phyloP scores from a whole-genome alignment of 2,329 filamentous ascomycete genomes.

The Dactylellina haptotyla region DNA sequence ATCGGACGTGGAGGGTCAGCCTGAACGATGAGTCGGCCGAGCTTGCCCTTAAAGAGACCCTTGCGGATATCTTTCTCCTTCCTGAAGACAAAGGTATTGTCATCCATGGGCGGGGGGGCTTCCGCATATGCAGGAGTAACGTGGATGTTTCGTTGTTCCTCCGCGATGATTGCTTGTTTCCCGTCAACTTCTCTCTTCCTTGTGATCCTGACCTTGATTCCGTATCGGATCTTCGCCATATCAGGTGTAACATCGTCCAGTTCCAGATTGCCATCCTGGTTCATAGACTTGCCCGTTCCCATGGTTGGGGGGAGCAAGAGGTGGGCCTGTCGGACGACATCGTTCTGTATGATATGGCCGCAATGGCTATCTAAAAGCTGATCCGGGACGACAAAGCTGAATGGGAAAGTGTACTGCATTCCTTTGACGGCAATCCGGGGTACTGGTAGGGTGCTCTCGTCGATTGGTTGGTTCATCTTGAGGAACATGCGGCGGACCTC shows the following conservation, averaged over 20 bases:
- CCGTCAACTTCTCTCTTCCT: constrained; percentile 62
- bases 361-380: constrained; percentile 71
- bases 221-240: constrained; percentile 71
- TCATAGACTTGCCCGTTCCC: constrained; percentile 68
- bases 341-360: constrained; percentile 66
- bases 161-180: constrained; percentile 63
- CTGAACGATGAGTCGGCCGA: constrained; percentile 69
- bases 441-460: constrained; percentile 66
- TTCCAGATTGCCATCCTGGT: constrained; percentile 64
- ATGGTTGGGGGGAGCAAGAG: constrained; percentile 71
- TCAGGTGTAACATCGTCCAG: constrained; percentile 72
- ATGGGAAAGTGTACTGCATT: constrained; percentile 69
- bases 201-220: constrained; percentile 65
- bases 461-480: constrained; percentile 70
- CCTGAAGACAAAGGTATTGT: constrained; percentile 66
- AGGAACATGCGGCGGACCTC: constrained; percentile 64
- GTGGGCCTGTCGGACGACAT: constrained; percentile 68
- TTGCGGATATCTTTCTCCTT: constrained; percentile 71
- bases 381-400: constrained; percentile 72
- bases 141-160: constrained; percentile 68
- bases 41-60: constrained; percentile 69
- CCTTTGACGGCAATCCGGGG: constrained; percentile 68
- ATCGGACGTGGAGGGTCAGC: constrained; percentile 70
- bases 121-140: constrained; percentile 71
- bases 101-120: constrained; percentile 68